These are phyloP conservation scores for Globisporangium solare DNA, from an alignment of 352 stramenopile species.

Conservation along the genomic window DNA sequence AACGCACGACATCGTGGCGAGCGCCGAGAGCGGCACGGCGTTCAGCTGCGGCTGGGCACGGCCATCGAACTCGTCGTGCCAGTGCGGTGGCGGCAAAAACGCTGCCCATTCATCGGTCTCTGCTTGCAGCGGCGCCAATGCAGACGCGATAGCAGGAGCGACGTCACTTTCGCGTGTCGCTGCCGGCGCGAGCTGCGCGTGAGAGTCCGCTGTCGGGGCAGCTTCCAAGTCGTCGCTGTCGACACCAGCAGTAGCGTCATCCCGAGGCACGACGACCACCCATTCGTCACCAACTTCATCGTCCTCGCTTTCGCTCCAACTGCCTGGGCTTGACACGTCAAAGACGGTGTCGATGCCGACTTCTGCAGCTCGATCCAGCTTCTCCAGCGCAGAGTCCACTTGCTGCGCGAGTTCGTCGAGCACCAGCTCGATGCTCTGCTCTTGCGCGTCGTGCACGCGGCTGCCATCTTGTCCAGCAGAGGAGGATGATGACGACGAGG, in stretches of 20 bases:
- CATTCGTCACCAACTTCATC: constrained; percentile 5
- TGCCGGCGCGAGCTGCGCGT: not conserved
- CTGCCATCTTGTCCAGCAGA: not conserved
- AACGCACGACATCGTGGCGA: constrained; percentile 6
- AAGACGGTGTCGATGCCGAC: constrained; percentile 10
- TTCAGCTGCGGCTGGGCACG: constrained; percentile 1
- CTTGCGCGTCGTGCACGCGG: not conserved
- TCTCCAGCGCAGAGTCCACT: not conserved
- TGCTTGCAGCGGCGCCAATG: not conserved
- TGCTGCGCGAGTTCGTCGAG: constrained; percentile 3
- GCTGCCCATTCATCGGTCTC: not conserved
- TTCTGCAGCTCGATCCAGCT: constrained; percentile 5
- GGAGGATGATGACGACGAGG: not conserved
- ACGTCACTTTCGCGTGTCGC: not conserved
- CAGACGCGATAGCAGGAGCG: not conserved
- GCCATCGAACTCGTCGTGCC: not conserved
- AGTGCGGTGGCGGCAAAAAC: constrained; percentile 2
- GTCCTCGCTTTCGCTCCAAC: not conserved
- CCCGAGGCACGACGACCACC: not conserved
- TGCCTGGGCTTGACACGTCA: not conserved
- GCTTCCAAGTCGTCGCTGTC: not conserved
- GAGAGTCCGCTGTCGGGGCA: not conserved
- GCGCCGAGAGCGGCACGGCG: not conserved
- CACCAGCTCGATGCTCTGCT: not conserved
- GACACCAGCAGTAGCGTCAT: not conserved